Conservation (phyloP, 1,284 basidiomycete species). For the Moesziomyces antarcticus region DNA sequence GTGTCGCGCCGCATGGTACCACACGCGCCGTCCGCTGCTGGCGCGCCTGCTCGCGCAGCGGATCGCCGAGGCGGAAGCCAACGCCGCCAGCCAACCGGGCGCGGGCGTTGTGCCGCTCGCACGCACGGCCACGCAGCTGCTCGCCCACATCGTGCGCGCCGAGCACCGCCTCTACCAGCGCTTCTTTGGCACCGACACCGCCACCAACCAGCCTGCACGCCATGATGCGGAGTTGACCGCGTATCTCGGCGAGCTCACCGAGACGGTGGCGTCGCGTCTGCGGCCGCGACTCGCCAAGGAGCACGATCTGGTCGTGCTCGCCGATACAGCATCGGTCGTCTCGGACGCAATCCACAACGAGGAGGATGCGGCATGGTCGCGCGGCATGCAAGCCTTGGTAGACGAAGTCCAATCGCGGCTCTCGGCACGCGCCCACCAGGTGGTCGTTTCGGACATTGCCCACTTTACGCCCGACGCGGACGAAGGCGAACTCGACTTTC, state of each 20-base stretch:
- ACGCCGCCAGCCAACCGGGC: background rate
- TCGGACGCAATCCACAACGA: conserved; percentile 6
- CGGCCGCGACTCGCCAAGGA: conserved; percentile 27
- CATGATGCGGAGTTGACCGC: conserved; percentile 11
- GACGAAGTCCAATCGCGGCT: conserved; percentile 35
- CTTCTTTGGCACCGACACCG: conserved; percentile 13
- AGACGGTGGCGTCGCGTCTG: conserved; percentile 18
- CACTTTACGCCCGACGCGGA: conserved; percentile 29
- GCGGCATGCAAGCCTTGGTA: conserved; percentile 21
- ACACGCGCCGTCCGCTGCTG: conserved; percentile 38
- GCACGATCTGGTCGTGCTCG: conserved; percentile 21
- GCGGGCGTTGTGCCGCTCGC: conserved; percentile 9
- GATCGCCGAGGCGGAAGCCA: conserved; percentile 36
- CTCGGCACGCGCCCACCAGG: conserved; percentile 23
- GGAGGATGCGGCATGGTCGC: background rate
- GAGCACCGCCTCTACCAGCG: conserved; percentile 30
- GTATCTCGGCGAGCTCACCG: conserved; percentile 28
- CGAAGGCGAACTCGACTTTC: conserved; percentile 39
- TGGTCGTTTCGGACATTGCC: conserved; percentile 29
- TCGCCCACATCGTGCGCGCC: conserved; percentile 14
- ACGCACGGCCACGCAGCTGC: conserved; percentile 4
- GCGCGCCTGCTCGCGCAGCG: conserved; percentile 24
- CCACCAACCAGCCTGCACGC: too few species aligned
- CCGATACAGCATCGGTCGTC: conserved; percentile 9
- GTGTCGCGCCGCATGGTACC: conserved; percentile 48